phyloP scores from a whole-genome alignment of 1,139 yeast genomes.

The Kodamaea plutei region DNA sequence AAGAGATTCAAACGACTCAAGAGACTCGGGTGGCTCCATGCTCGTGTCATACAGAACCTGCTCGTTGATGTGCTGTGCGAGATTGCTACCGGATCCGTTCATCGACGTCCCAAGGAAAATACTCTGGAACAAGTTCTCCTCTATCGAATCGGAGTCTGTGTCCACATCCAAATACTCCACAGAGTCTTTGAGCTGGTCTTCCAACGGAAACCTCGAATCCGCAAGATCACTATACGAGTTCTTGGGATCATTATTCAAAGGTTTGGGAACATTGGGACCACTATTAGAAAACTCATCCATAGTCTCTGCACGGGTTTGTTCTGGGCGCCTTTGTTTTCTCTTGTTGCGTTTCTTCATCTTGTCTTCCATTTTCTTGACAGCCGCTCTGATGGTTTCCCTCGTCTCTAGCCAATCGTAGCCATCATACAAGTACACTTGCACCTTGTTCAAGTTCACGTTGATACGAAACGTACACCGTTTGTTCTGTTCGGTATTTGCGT shows the following conservation, averaged over 20 bases:
- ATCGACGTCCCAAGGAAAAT: constrained; percentile 64
- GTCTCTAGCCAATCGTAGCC: constrained; percentile 94
- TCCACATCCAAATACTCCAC: constrained; percentile 18
- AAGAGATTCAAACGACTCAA: constrained; percentile 7
- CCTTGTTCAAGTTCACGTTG: constrained; percentile 34
- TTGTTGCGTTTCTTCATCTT: constrained; percentile 14
- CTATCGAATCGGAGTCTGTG: constrained; percentile 23
- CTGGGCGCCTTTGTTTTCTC: constrained; percentile 3
- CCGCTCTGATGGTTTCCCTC: constrained; percentile 57
- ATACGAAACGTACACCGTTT: constrained; percentile 15
- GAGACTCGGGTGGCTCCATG: too few relatives aligned
- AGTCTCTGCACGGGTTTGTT: background rate
- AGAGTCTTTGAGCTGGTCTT: constrained; percentile 8
- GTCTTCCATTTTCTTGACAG: constrained; percentile 58
- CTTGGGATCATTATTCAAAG: background rate
- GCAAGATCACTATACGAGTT: background rate
- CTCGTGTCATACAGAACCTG: constrained; percentile 23
- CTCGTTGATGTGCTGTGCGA: constrained; percentile 53
- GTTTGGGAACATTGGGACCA: background rate
- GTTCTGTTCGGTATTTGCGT: background rate
- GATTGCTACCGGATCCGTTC: constrained; percentile 32
- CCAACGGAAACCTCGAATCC: constrained; percentile 6
- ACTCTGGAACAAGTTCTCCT: constrained; percentile 69
- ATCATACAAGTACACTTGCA: constrained; percentile 62
- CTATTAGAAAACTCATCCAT: constrained; percentile 8